Evolutionary conservation across 805 yeast genomes (phyloP), one percentile per base, ranked within the genome.

Genomic region (Yarrowia bubula): DNA sequence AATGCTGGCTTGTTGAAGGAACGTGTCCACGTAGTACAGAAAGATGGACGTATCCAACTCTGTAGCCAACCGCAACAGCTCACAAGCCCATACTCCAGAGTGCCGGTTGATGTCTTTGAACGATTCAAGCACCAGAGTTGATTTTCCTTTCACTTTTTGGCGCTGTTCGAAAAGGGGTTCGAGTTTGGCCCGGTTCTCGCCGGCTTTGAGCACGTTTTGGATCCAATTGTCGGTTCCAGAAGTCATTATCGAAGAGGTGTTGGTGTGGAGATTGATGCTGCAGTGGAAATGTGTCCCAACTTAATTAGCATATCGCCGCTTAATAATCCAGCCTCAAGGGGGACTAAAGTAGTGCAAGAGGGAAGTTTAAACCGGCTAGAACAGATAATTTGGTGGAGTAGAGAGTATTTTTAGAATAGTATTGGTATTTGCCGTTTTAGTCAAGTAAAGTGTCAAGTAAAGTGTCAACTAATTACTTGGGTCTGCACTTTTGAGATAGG

Each of bases 81-180:
- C 64, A 22, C 33, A 18, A 15, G 51, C 64, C 64, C 64, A 58
- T 4, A 58, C 51, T n/a, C 28, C 41, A 3, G 64, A 43, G 51
- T 17, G 35, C 1, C 64, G 41, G 17, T 41, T 33, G 13, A 58
- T 51, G 11, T 58, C 51, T 14, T 58, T 58, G 51, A 58, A 43
- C 8, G 64, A 33, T n/a, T 43, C 50, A 18, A 58, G 51, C 8
- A 58, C 64, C 33, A 17, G 22, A 9, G 51, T 43, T 15, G 51
- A 43, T 17, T 32, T 42, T 14, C 64, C 51, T 6, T 18, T 33
- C 35, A 44, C 41, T n/a, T 58, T 58, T 10, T 43, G 51, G 1
- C 64, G 39, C 15, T 58, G 64, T 10, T 43, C 64, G n/a, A 58
- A 42, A 1, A 43, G 51, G 1, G 46, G 38, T 8, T 39, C 47